Base-by-base conservation (phyloP, 2,329 filamentous ascomycete species). In the Pleoardoris graminearum region DNA sequence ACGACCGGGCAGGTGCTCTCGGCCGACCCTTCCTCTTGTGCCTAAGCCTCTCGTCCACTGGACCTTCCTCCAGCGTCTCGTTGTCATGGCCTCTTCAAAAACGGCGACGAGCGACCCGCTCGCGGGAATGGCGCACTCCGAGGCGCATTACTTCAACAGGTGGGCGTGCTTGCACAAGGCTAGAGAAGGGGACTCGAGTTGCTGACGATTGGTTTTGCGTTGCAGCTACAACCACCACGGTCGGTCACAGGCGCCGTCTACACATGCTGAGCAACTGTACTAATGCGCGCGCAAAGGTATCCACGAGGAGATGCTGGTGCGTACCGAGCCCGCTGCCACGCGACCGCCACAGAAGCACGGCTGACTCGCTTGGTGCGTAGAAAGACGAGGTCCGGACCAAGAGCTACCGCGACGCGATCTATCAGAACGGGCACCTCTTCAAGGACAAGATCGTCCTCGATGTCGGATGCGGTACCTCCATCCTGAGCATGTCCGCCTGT, bases 71-170 rank as follows among this genome's bases (percentile, higher is more conserved):
- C 7, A 10, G 4, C 10, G 7, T 16, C n/a, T 10, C 10, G 32
- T 36, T 39, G 39, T 37, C 37, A 39, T 53, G 51, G 56, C 55
- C 14, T 57, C 61, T 44, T 57, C 68, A 35, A 56, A 65, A 33
- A 55, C 65, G 21, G 39, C 54, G 53, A 72, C 66, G 57, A 63
- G 58, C 29, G 69, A 71, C 60, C 68, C 66, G 53, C 66, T 89
- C 76, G 85, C 87, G 72, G 75, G 79, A 66, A 87, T 96, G 83
- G 88, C 90, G 74, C 92, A 96, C 79, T 94, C 92, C 60, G 94
- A 99, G 82, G 91, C 95, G 76, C 94, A 97, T 77, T 99, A 97
- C 82, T 97, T 97, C 81, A 97, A 97, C 80, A 96, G 91, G 92
- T 95, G 78, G 60, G 72, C 52, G 32, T 41, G 55, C 52, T 19